Evolutionary conservation across 805 yeast species (phyloP).

Genomic region (Saccharomycopsis olivae): DNA sequence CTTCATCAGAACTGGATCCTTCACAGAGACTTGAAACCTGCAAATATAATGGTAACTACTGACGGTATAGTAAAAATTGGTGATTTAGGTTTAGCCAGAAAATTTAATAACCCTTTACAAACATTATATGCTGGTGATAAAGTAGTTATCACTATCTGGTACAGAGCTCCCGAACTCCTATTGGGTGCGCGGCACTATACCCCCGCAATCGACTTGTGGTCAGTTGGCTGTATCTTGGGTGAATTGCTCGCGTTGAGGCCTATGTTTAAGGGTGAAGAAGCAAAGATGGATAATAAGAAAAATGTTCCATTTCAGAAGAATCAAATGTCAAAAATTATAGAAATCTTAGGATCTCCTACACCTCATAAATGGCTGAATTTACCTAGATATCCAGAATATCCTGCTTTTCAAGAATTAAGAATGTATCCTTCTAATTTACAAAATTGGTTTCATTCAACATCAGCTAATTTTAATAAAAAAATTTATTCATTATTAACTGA

Average conservation of each 20-base stretch:
- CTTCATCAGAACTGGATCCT: conserved; percentile 93
- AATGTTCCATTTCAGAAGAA: conserved; percentile 90
- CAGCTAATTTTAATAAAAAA: conserved; percentile 26
- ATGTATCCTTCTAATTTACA: conserved; percentile 59
- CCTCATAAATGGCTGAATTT: conserved; percentile 71
- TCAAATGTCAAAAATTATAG: conserved; percentile 83
- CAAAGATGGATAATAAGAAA: conserved; percentile 88
- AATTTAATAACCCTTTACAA: conserved; percentile 79
- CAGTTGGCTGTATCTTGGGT: conserved; percentile 90
- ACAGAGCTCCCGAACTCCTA: conserved; percentile 83
- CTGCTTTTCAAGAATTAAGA: conserved; percentile 46
- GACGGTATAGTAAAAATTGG: conserved; percentile 93
- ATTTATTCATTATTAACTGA: conserved; percentile 45
- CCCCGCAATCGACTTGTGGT: conserved; percentile 90
- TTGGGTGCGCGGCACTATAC: conserved; percentile 91
- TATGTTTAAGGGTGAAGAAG: conserved; percentile 95
- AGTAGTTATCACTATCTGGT: conserved; percentile 96
- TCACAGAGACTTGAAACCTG: conserved; percentile 95
- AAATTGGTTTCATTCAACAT: conserved; percentile 74
- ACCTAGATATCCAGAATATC: conserved; percentile 75
- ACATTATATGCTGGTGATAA: conserved; percentile 85
- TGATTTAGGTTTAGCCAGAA: conserved; percentile 84
- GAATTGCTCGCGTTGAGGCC: conserved; percentile 85
- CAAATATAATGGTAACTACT: conserved; percentile 90
- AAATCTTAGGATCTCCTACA: conserved; percentile 87